A percentile compares a stretch with the other conserved stretches of the same genome.
Conservation (phyloP, 179 eudicot species). For the Patellifolia procumbens region DNA sequence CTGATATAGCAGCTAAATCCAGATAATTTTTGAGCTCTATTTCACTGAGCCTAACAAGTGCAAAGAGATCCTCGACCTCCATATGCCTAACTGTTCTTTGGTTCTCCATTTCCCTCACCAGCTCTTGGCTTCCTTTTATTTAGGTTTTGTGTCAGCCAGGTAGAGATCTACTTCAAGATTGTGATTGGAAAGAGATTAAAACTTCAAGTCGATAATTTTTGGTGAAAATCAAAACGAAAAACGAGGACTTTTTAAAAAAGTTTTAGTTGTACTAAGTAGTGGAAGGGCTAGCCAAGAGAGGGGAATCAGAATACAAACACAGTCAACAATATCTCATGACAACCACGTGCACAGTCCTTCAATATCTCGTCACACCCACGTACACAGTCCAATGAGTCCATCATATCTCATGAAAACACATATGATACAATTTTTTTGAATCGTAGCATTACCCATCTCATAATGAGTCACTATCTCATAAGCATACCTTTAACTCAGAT, state of each 20-base stretch:
- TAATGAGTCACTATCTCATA: neutral
- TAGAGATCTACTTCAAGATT: neutral
- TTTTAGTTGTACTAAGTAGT: too few relatives aligned
- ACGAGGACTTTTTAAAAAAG: too few relatives aligned
- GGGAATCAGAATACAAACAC: too few relatives aligned
- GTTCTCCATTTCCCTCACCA: neutral
- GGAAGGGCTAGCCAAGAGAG: too few relatives aligned
- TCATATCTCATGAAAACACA: too few relatives aligned
- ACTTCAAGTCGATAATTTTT: too few relatives aligned
- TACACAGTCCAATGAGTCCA: too few relatives aligned
- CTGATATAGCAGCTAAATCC: neutral
- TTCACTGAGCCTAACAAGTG: neutral
- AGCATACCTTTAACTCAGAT: neutral
- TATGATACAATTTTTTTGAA: neutral
- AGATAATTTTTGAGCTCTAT: neutral
- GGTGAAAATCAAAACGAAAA: too few relatives aligned
- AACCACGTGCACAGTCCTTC: neutral
- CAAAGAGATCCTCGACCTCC: neutral
- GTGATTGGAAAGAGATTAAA: neutral
- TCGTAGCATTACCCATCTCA: neutral
- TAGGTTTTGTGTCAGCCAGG: neutral
- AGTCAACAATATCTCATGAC: neutral
- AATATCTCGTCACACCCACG: too few relatives aligned
- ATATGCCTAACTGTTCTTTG: neutral
- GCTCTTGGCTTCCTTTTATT: neutral